Conservation (phyloP, 2,329 filamentous ascomycete species). For the Diplodia corticola region DNA sequence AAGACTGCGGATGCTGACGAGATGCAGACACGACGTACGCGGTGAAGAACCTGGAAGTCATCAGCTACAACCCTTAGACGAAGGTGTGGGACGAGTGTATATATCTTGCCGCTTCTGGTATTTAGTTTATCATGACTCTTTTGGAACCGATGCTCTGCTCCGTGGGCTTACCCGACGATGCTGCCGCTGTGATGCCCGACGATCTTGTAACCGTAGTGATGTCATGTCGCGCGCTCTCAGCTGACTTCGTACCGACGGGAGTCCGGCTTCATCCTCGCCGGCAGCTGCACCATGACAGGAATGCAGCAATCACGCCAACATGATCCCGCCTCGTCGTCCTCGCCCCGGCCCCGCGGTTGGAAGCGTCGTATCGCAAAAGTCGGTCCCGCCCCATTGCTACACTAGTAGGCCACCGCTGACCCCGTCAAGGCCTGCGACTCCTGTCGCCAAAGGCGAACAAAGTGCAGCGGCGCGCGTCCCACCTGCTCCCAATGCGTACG, state of each 20-base stretch:
- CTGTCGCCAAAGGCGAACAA: not conserved
- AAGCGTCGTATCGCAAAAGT: slow-evolving; percentile 13
- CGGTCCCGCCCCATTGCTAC: not conserved
- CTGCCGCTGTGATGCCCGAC: not conserved
- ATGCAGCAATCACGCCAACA: not conserved
- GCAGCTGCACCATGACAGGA: not conserved
- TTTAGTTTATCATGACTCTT: not conserved
- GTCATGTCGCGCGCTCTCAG: not conserved
- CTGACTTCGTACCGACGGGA: not conserved
- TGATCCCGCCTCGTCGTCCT: not conserved
- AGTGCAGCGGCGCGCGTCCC: slow-evolving; percentile 11
- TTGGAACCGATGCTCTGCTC: not conserved
- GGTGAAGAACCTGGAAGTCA: slow-evolving; percentile 31
- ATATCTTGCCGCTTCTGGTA: not conserved
- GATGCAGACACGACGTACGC: slow-evolving; percentile 30
- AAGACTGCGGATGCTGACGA: slow-evolving; percentile 26
- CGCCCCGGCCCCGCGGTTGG: not conserved
- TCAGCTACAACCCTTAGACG: slow-evolving; percentile 12
- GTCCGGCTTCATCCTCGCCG: not conserved
- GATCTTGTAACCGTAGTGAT: not conserved
- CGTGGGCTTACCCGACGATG: not conserved
- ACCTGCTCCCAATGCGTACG: not conserved
- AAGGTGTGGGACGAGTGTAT: no score
- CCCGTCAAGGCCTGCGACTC: not conserved
- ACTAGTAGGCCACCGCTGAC: not conserved